These are phyloP conservation scores for Dictyostelium citrinum DNA, from an alignment of 78 protist species.

Conservation along the genomic window DNA sequence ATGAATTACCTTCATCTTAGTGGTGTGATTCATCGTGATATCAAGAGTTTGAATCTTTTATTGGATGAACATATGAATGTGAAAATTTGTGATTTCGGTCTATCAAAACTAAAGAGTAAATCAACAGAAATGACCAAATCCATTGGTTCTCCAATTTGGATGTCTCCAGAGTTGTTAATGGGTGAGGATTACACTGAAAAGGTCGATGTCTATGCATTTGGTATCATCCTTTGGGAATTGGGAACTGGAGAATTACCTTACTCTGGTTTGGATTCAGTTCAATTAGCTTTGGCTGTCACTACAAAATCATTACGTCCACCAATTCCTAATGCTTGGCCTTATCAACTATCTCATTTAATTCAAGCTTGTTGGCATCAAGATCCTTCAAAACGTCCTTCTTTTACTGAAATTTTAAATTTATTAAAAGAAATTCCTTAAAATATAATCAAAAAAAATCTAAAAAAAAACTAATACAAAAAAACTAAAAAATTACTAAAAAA, in stretches of 20 bases:
- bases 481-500: too few relatives aligned
- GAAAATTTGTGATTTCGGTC: constrained; percentile 84
- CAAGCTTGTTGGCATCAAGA: constrained; percentile 75
- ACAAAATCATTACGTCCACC: constrained; percentile 59
- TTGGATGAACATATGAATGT: constrained; percentile 71
- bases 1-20: constrained; percentile 73
- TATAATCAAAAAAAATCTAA: not conserved
- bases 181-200: constrained; percentile 78
- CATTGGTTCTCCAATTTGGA: constrained; percentile 79
- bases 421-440: constrained; percentile 49
- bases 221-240: constrained; percentile 88
- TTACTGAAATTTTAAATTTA: constrained; percentile 21
- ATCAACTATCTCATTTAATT: constrained; percentile 19
- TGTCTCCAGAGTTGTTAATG: constrained; percentile 70
- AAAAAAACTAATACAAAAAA: not conserved
- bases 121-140: constrained; percentile 58
- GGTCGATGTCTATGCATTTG: constrained; percentile 74
- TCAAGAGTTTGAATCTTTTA: constrained; percentile 79
- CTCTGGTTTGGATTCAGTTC: constrained; percentile 45
- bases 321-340: constrained; percentile 53
- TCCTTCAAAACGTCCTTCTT: constrained; percentile 54
- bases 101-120: constrained; percentile 48
- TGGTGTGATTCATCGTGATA: constrained; percentile 79
- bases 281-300: constrained; percentile 66
- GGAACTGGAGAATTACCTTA: constrained; percentile 82